Percentiles rank a stretch among this genome's conserved stretches.
phyloP scores from a whole-genome alignment of 805 yeast genomes.

The Wickerhamiella spandovensis region DNA sequence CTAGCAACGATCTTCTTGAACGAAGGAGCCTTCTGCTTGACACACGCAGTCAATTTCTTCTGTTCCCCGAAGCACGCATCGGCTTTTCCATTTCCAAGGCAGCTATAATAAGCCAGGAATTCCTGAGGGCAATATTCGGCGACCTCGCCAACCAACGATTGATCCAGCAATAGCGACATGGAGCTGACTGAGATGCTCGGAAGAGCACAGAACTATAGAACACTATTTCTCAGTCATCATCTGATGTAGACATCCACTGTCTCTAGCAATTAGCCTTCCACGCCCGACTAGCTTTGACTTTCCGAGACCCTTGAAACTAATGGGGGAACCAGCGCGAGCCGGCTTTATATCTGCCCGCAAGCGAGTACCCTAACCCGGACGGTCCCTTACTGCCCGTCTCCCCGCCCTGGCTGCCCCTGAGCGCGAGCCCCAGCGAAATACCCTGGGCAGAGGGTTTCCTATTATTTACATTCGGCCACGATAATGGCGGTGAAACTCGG shows the following conservation, averaged over 20 bases:
- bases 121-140: slow-evolving; percentile 64
- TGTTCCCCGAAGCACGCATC: slow-evolving; percentile 42
- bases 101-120: slow-evolving; percentile 59
- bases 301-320: too few relatives aligned
- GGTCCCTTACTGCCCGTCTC: too few relatives aligned
- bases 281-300: too few relatives aligned
- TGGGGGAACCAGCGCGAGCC: too few relatives aligned
- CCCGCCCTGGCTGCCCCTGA: too few relatives aligned
- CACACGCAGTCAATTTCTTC: slow-evolving; percentile 45
- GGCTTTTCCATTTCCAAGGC: slow-evolving; percentile 47
- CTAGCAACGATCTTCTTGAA: slow-evolving; percentile 52
- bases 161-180: slow-evolving; percentile 47
- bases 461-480: background rate
- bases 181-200: background rate
- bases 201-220: background rate
- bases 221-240: too few relatives aligned
- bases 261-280: too few relatives aligned
- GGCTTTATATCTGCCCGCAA: too few relatives aligned
- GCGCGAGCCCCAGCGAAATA: too few relatives aligned
- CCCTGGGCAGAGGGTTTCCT: too few relatives aligned
- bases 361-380: too few relatives aligned
- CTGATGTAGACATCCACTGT: too few relatives aligned
- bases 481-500: slow-evolving; percentile 13
- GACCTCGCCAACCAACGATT: slow-evolving; percentile 61
- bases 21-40: slow-evolving; percentile 51